Evolutionary conservation across 2,329 filamentous ascomycete species (phyloP).

Genomic region (Phialophora tarda): DNA sequence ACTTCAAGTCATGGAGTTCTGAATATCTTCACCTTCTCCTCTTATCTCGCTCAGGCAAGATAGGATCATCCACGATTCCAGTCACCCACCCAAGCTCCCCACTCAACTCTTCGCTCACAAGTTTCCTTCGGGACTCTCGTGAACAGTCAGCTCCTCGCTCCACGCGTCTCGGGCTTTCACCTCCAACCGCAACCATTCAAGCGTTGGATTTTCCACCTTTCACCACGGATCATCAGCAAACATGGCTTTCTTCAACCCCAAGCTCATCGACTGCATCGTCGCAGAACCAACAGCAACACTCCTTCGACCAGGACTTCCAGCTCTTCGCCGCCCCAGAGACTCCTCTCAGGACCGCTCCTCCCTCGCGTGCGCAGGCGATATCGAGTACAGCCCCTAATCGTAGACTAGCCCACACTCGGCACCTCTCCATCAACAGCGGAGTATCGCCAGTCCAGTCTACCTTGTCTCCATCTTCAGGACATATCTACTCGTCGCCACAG

Average conservation of each 20-base stretch:
- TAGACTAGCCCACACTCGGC: conserved; percentile 35
- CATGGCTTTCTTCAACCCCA: conserved; percentile 46
- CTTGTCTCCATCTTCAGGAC: conserved; percentile 33
- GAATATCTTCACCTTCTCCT: conserved; percentile 32
- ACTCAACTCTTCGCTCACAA: conserved; percentile 39
- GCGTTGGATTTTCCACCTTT: conserved; percentile 44
- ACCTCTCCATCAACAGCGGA: conserved; percentile 39
- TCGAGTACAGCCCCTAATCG: conserved; percentile 43
- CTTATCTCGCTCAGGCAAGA: conserved; percentile 43
- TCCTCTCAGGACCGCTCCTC: conserved; percentile 33
- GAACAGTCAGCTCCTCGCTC: conserved; percentile 41
- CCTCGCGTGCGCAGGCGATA: conserved; percentile 43
- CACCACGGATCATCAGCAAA: conserved; percentile 45
- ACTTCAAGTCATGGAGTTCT: conserved; percentile 44
- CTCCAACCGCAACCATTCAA: conserved; percentile 44
- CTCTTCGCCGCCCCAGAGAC: conserved; percentile 42
- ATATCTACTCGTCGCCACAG: conserved; percentile 36
- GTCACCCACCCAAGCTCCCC: conserved; percentile 35
- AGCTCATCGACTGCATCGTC: conserved; percentile 42
- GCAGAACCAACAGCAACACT: conserved; percentile 36
- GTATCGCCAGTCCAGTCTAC: conserved; percentile 37
- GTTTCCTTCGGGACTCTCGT: conserved; percentile 43
- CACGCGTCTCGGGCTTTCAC: conserved; percentile 40
- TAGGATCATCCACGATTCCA: conserved; percentile 36
- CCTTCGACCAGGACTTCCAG: conserved; percentile 45